These are phyloP conservation scores for Rubroboletus satanas DNA, from an alignment of 768 basidiomycete species.

Conservation along the genomic window DNA sequence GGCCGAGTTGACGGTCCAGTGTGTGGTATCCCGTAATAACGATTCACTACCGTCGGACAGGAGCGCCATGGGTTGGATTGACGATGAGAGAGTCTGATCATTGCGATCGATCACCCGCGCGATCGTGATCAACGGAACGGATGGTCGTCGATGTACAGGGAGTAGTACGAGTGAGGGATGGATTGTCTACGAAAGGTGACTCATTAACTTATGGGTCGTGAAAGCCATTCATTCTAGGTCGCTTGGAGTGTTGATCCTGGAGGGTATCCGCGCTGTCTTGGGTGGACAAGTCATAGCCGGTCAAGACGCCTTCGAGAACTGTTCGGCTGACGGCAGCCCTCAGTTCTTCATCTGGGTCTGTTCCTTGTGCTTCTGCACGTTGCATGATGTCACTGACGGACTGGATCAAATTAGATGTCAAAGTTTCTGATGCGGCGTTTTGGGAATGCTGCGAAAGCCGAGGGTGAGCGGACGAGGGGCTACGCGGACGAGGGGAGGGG, in stretches of 20 bases:
- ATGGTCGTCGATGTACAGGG: constrained; percentile 14
- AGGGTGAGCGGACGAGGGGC: constrained; percentile 5
- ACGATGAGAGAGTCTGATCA: constrained; percentile 28
- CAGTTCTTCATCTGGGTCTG: constrained; percentile 66
- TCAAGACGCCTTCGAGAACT: constrained; percentile 62
- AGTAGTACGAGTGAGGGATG: constrained; percentile 2
- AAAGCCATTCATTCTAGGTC: constrained; percentile 24
- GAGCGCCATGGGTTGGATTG: constrained; percentile 11
- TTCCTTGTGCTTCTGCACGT: constrained; percentile 50
- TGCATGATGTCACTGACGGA: constrained; percentile 67
- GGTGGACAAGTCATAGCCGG: constrained; percentile 53
- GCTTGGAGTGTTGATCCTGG: constrained; percentile 18
- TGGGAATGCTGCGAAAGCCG: constrained; percentile 64
- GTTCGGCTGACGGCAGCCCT: constrained; percentile 55
- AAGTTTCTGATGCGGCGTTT: constrained; percentile 61
- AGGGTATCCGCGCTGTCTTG: constrained; percentile 7
- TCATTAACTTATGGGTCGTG: constrained; percentile 2
- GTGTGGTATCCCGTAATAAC: neutral
- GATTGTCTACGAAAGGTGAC: neutral
- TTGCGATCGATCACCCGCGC: constrained; percentile 25
- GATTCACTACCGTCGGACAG: neutral
- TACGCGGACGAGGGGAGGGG: constrained; percentile 9
- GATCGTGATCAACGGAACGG: constrained; percentile 36
- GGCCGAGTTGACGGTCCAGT: neutral
- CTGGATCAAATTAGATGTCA: constrained; percentile 64